Base-by-base conservation (phyloP, 495 filamentous ascomycete genomes). In the Penicillium argentinense region DNA sequence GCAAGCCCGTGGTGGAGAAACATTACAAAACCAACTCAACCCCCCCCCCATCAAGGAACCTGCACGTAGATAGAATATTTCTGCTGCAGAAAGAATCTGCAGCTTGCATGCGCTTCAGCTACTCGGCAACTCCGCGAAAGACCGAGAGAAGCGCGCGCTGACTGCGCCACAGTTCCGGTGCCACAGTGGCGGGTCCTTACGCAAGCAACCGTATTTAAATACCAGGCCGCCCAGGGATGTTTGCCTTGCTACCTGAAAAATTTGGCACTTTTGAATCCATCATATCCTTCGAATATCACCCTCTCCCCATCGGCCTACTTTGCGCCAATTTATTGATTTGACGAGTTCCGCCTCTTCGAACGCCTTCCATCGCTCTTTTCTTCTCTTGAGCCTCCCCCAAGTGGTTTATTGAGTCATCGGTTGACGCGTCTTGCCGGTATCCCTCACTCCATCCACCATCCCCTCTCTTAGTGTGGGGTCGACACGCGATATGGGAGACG, bases 401-500 rank as follows among this genome's bases (percentile, higher is more conserved):
- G 42, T 42, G 42, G 48, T 36, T 32, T 45, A 24, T 42, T 51
- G 25, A 45, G 43, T 51, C 39, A 40, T 39, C 40, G 26, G 34
- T 46, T 45, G 41, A 60, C 60, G 54, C 57, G 57, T 60, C 45
- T 54, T 51, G 40, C 33, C 45, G 56, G 59, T 62, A 52, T 57
- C 56, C 49, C 44, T 45, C 51, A 52, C 22, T 53, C 40, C 49
- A 64, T 48, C 51, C 21, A 57, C 42, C 21, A 47, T 29, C 41
- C 53, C 59, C 54, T 59, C 56, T 54, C 48, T 58, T 54, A 37
- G 62, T 66, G 63, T 69, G 62, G 69, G 68, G 66, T 64, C 56
- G 29, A 43, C 11, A 49, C 37, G 33, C 64, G 63, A 69, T 62
- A 76, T 76, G 72, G 72, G 72, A 47, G 71, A 74, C 69, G 71